Base-by-base conservation (phyloP, 306 rosid species). In the Herpetospermum pedunculosum region DNA sequence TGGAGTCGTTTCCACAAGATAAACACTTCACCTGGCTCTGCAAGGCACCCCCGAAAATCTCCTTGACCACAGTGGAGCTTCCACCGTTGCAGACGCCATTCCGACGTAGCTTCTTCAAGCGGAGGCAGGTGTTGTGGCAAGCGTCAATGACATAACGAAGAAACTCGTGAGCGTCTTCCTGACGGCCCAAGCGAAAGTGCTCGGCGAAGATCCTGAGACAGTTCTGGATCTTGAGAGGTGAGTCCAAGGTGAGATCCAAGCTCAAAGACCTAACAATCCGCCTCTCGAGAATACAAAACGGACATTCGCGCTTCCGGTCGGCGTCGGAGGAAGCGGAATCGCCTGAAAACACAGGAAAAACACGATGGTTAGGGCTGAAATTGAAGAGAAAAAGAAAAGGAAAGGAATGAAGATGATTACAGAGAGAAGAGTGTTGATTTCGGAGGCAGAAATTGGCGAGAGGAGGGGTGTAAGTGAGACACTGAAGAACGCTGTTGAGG, bases 401-500 rank as follows among this genome's bases (percentile, higher is more conserved):
- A n/a, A n/a, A 47, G 30, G 43, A 26, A 71, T 8, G 16, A 46
- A 62, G 30, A 38, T 3, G 19, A 77, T 29, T 73, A 88, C 99
- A 95, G 77, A 84, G 86, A 6, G 92, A 83, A 10, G 99, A 87
- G 85, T 95, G 99, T 49, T 78, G 96, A 23, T 72, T 79, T 11
- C 85, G 89, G 72, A 95, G 99, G 73, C 97, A 95, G 96, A 91
- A 95, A 89, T 95, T 95, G 84, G 99, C 99, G 64, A 95, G 99
- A 46, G 99, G 99, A 72, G 99, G 97, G 44, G 99, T 95, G 79
- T 88, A 91, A 75, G 99, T 95, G 81, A 95, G 99, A 77, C 99
- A 95, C 91, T 95, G 99, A 44, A 95, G 92, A 52, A 95, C 99
- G 96, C 96, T 88, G 85, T 95, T 95, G 92, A 95, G 92, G 80